Conservation (phyloP, 441 rosid species). For the Flueggea neowawraea region DNA sequence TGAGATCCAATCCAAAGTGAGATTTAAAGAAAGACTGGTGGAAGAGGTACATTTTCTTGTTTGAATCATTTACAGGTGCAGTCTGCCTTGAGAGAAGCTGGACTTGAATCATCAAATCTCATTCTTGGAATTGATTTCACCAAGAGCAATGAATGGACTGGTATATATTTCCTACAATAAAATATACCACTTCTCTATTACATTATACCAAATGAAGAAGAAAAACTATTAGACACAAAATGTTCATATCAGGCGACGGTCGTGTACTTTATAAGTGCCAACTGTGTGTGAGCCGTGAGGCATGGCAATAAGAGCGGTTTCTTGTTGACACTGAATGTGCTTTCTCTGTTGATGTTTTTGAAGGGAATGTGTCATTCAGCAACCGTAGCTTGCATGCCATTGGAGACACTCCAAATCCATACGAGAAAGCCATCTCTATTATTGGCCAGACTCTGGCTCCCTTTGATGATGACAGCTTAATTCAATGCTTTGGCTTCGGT, state of each 20-base stretch:
- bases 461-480: slow-evolving; percentile 82
- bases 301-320: too few species aligned
- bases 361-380: slow-evolving; percentile 59
- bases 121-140: slow-evolving; percentile 91
- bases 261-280: too few species aligned
- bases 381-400: slow-evolving; percentile 68
- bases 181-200: too few species aligned
- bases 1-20: not conserved
- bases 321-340: too few species aligned
- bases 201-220: not conserved
- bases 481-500: slow-evolving; percentile 90
- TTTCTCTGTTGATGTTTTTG: slow-evolving; percentile 8
- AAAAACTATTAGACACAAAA: too few species aligned
- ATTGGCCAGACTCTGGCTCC: slow-evolving; percentile 85
- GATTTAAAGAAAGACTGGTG: not conserved
- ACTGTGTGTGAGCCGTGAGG: too few species aligned
- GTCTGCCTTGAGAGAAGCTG: slow-evolving; percentile 60
- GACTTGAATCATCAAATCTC: slow-evolving; percentile 92
- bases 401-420: slow-evolving; percentile 55
- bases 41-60: not conserved
- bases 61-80: slow-evolving; percentile 47
- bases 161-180: slow-evolving; percentile 22
- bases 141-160: slow-evolving; percentile 95
- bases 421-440: slow-evolving; percentile 73
- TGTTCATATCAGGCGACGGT: too few species aligned